Conservation (phyloP, 108 stramenopile genomes). For the Cyclotella cryptica region DNA sequence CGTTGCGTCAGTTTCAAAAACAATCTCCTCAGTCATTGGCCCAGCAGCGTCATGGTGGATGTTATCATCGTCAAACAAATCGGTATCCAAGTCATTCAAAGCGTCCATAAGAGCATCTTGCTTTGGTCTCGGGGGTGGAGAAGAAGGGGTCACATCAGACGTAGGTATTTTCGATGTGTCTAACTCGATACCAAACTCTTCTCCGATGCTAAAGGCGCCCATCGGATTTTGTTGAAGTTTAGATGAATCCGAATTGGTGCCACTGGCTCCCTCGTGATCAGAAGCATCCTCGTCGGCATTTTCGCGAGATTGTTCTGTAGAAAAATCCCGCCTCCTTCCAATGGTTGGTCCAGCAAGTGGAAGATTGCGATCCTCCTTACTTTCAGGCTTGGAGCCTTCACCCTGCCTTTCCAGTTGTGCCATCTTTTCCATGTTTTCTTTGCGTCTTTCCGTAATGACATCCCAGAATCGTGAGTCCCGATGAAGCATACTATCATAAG, state of each 20-base stretch:
- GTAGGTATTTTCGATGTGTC: conserved; percentile 27
- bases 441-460: conserved; percentile 70
- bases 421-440: conserved; percentile 60
- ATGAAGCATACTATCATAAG: conserved; percentile 84
- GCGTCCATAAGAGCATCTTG: conserved; percentile 68
- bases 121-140: conserved; percentile 40
- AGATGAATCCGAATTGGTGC: conserved; percentile 15
- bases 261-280: conserved; percentile 12
- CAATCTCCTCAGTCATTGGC: conserved; percentile 39
- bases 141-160: conserved; percentile 28
- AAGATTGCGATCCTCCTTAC: conserved; percentile 24
- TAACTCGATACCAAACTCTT: conserved; percentile 69
- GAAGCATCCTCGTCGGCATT: conserved; percentile 12
- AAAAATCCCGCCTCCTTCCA: conserved; percentile 72
- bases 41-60: not conserved
- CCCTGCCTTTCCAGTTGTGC: conserved; percentile 43
- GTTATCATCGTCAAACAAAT: conserved; percentile 49
- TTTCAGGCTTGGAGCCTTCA: not conserved
- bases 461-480: conserved; percentile 90
- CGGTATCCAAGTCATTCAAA: conserved; percentile 72
- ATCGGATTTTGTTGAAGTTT: conserved; percentile 41
- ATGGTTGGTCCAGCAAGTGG: conserved; percentile 75
- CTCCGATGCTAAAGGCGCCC: conserved; percentile 82
- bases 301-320: conserved; percentile 7
- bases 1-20: conserved; percentile 17